Conservation (phyloP, 2,329 filamentous ascomycete genomes). For the Plenodomus biglobosus region DNA sequence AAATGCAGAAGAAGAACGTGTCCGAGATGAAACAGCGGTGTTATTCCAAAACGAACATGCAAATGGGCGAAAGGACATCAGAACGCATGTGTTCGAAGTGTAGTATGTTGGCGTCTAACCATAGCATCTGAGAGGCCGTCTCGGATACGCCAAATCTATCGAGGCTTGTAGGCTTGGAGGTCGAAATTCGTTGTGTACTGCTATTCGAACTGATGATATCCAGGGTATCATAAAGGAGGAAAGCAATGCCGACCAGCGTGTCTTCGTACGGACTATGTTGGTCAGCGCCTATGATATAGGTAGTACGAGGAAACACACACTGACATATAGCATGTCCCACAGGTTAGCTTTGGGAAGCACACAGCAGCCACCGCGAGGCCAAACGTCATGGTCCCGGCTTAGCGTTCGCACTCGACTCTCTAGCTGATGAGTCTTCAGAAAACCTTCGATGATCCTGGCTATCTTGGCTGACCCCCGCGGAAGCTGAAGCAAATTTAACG, state of each 20-base stretch:
- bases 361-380: too few species aligned
- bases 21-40: not conserved
- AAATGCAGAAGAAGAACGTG: constrained; percentile 4
- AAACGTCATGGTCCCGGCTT: too few species aligned
- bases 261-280: not conserved
- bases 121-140: too few species aligned
- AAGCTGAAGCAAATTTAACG: constrained; percentile 12
- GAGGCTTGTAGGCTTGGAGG: too few species aligned
- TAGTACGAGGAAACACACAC: not conserved
- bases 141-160: too few species aligned
- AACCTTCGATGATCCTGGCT: not conserved
- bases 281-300: not conserved
- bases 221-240: not conserved
- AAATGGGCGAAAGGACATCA: not conserved
- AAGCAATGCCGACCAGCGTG: not conserved
- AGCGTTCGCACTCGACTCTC: not conserved
- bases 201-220: too few species aligned
- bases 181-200: too few species aligned
- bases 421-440: not conserved
- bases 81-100: not conserved
- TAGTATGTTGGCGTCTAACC: not conserved
- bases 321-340: not conserved
- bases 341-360: not conserved
- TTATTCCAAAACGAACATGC: not conserved
- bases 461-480: not conserved